Base-by-base conservation (phyloP, 2,329 filamentous ascomycete genomes). In the Sclerotinia nivalis region DNA sequence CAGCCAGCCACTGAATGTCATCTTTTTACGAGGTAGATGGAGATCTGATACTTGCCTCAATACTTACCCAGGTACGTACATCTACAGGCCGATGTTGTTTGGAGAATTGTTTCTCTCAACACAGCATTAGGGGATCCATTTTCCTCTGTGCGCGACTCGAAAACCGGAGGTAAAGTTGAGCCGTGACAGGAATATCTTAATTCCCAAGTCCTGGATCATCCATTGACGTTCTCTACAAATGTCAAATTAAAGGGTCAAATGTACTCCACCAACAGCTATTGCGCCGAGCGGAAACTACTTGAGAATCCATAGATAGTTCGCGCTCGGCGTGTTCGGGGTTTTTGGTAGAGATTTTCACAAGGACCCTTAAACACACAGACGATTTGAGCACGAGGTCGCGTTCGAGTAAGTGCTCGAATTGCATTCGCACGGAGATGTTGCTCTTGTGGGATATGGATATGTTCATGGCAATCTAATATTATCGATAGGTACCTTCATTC, bases 341-440 rank as follows among this genome's bases (percentile, higher is more conserved):
- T 40, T 12, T 50, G 45, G 60, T n/a, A 64, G 31, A 64, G 31
- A 64, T 37, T 50, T 52, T 37, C 47, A 13, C n/a, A 25, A n/a
- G 61, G 61, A 43, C 47, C 61, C 61, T 43, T 40, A 65, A 28
- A 28, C 49, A 52, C 61, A 65, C 61, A 65, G 61, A 65, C 49
- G 6, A 25, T 52, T 28, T 13, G 15, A n/a, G n/a, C 31, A 40
- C 34, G 61, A 52, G 47, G 61, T 20, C n/a, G 40, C 40, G 18
- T 37, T 64, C 31, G 31, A 52, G 45, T 64, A 49, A 37, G 61
- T 65, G 61, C 34, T 65, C 47, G 61, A 54, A n/a, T 13, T 52
- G 31, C 47, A 4, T 40, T 40, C 15, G 18, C 61, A 13, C 47
- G 15, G 47, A 52, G 47, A 40, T 52, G 2, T 40, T 28, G 7